Evolutionary conservation across 495 filamentous ascomycete species (phyloP), one percentile per base, ranked within the genome.

Genomic region (Penicillium cinerascens): DNA sequence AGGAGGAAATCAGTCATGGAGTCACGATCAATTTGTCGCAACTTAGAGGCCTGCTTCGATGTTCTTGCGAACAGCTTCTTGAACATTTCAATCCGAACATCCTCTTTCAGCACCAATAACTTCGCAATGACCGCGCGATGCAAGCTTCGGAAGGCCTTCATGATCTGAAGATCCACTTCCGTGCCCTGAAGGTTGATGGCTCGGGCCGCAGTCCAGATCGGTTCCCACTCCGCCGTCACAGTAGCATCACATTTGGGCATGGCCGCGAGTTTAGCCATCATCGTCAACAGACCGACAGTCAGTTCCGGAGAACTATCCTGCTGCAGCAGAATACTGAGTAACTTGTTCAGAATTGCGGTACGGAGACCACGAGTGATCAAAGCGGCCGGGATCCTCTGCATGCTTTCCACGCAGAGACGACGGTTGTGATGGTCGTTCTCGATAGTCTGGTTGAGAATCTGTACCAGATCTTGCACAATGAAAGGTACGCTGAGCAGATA

Each of bases 221-320:
- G 68, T 18, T 74, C 73, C 71, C 71, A 74, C 38, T 71, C 66
- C 40, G 66, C 60, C 21, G 70, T 74, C 37, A 76, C 26, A 4
- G 51, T 56, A 15, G 73, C 71, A 27, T 70, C 57, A 21, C 66
- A 71, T 51, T 74, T 76, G 4, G 73, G 67, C 71, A 74, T 70
- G 16, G 67, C 67, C 4, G 71, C 68, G 26, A 76, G 41, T 26
- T 73, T 76, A 0, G 73, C 71, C 73, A 76, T 73, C 57, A 76
- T 59, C 1, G 73, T 72, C 40, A 74, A 40, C 0, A 74, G 52
- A 1, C 71, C 71, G 13, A 72, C 52, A 9, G 59, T 67, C 4
- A 70, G 38, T 23, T 68, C 67, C 2, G 66, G 49, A 7, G 54
- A 44, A 50, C 48, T 67, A 39, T 66, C 67, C 42, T 70, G 58